Conservation (phyloP, 352 stramenopile genomes). For the Globisporangium cederbergense region DNA sequence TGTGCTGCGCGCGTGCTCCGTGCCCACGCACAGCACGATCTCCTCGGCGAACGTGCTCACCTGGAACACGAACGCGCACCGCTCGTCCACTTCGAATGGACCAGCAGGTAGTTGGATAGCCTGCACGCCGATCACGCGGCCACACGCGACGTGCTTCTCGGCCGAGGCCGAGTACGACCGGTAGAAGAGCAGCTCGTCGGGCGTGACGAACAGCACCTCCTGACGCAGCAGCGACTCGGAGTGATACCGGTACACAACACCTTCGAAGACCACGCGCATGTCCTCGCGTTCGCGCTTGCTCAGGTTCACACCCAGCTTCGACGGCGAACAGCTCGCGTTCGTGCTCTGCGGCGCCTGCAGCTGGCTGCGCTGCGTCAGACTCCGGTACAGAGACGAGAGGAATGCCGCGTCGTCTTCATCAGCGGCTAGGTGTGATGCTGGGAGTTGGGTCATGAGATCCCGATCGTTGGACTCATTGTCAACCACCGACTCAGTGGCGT, state of each 20-base stretch:
- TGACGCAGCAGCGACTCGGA: constrained; percentile 56
- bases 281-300: constrained; percentile 55
- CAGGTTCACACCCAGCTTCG: constrained; percentile 61
- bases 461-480: not conserved
- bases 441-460: not conserved
- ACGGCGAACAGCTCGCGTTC: constrained; percentile 40
- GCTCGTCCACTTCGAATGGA: constrained; percentile 11
- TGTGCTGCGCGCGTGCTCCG: constrained; percentile 49
- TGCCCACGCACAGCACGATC: constrained; percentile 68
- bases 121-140: constrained; percentile 52
- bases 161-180: constrained; percentile 56
- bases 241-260: constrained; percentile 73
- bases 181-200: constrained; percentile 54
- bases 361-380: constrained; percentile 41
- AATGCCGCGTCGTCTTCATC: constrained; percentile 28
- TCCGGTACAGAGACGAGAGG: constrained; percentile 60
- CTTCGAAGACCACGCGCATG: constrained; percentile 53
- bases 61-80: constrained; percentile 50
- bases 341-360: constrained; percentile 44
- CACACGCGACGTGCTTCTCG: constrained; percentile 44
- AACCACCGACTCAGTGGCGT: not conserved
- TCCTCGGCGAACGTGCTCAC: constrained; percentile 75
- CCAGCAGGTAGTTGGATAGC: constrained; percentile 27
- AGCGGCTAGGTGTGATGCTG: not conserved
- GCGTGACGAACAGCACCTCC: constrained; percentile 70